Conservation (phyloP, 2,329 filamentous ascomycete genomes). For the Aspergillus pseudonomiae region DNA sequence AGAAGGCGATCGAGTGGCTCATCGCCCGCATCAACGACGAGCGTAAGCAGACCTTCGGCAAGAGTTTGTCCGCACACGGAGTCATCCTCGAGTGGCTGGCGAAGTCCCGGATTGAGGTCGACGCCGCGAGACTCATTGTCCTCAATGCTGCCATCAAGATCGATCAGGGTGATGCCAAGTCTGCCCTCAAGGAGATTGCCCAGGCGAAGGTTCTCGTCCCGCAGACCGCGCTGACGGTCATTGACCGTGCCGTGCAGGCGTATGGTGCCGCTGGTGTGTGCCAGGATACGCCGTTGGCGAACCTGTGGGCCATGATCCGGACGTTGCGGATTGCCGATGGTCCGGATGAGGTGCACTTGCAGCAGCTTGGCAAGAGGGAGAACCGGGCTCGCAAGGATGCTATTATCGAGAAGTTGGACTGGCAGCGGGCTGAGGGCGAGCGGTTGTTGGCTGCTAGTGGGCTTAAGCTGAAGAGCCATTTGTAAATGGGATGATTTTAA, state of each 20-base stretch:
- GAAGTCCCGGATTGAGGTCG: constrained; percentile 88
- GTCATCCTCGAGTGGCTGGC: constrained; percentile 96
- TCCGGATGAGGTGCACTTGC: constrained; percentile 90
- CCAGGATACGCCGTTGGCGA: constrained; percentile 90
- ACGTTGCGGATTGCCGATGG: constrained; percentile 89
- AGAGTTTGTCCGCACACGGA: constrained; percentile 83
- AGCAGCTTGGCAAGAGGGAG: constrained; percentile 59
- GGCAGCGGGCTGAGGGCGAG: constrained; percentile 45
- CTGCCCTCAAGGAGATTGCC: constrained; percentile 88
- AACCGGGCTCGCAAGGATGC: constrained; percentile 53
- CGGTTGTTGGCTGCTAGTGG: constrained; percentile 41
- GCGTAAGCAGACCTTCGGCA: constrained; percentile 86
- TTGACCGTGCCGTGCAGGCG: constrained; percentile 91
- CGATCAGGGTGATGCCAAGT: constrained; percentile 85
- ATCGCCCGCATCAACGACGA: constrained; percentile 92
- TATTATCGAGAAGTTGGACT: constrained; percentile 45
- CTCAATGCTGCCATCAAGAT: constrained; percentile 95
- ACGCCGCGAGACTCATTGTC: constrained; percentile 84
- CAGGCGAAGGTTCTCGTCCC: constrained; percentile 94
- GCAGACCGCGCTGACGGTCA: constrained; percentile 77
- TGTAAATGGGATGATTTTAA: constrained; percentile 24
- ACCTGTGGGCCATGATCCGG: constrained; percentile 77
- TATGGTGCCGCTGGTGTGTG: constrained; percentile 89
- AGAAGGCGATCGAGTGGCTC: constrained; percentile 92
- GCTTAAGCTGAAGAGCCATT: constrained; percentile 35